A percentile compares a stretch with the other conserved stretches of the same genome.
Evolutionary conservation across 2,329 filamentous ascomycete species (phyloP).

Genomic region (Salinomyces thailandicus): DNA sequence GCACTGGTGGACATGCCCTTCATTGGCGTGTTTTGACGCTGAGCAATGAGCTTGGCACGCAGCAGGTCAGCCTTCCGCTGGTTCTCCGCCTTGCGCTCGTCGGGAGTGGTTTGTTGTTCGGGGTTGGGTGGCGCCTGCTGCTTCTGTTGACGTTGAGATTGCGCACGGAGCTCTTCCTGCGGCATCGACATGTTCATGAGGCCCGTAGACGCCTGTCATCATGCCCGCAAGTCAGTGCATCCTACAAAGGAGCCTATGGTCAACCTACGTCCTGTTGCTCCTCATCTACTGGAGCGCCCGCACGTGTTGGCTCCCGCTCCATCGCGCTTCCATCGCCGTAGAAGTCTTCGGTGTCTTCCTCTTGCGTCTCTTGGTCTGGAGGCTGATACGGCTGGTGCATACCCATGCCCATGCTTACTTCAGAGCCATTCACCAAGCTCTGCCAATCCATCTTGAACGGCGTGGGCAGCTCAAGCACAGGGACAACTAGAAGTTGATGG

Average conservation of each 20-base stretch:
- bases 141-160: background rate
- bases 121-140: background rate
- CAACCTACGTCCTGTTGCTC: background rate
- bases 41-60: constrained; percentile 18
- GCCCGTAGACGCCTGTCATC: background rate
- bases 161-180: background rate
- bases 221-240: background rate
- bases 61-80: constrained; percentile 25
- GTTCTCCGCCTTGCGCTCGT: constrained; percentile 15
- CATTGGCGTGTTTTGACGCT: constrained; percentile 15
- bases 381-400: constrained; percentile 10
- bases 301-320: constrained; percentile 7
- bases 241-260: background rate
- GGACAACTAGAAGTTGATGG: no score
- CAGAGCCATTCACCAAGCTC: constrained; percentile 14
- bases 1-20: background rate
- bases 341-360: constrained; percentile 16
- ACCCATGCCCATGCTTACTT: no score
- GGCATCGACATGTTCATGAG: constrained; percentile 1
- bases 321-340: constrained; percentile 10
- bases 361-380: constrained; percentile 8
- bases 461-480: no score
- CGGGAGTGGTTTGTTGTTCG: background rate
- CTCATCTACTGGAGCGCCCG: constrained; percentile 11
- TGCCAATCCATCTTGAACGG: constrained; percentile 14